Conservation (phyloP, 768 basidiomycete genomes). For the Auricularia sp. region DNA sequence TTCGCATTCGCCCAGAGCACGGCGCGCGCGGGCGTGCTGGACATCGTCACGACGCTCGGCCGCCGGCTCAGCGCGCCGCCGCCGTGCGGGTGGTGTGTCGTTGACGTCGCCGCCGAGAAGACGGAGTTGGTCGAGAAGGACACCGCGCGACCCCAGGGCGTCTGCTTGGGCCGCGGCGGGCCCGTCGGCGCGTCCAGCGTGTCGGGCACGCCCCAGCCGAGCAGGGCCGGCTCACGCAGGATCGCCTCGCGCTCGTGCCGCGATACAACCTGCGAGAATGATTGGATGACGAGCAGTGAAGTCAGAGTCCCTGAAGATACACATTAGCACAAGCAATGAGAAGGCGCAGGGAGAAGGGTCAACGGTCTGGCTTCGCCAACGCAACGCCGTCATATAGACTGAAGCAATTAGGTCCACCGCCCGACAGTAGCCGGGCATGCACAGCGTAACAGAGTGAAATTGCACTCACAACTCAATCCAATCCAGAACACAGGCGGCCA, state of each 20-base stretch:
- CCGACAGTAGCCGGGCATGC: too few species aligned
- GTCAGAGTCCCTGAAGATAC: slow-evolving; percentile 39
- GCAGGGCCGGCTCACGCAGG: slow-evolving; percentile 32
- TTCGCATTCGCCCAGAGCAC: background rate
- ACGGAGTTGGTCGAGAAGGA: background rate
- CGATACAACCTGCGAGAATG: slow-evolving; percentile 46
- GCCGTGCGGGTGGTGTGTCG: background rate
- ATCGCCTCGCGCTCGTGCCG: slow-evolving; percentile 52
- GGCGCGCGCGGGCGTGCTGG: background rate
- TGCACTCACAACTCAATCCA: slow-evolving; percentile 38
- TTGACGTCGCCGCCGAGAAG: background rate
- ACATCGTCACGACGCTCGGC: background rate
- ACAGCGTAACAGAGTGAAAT: background rate
- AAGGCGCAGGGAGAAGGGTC: slow-evolving; percentile 3
- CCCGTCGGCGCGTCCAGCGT: background rate
- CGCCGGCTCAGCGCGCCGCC: background rate
- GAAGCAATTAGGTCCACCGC: too few species aligned
- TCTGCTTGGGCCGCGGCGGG: background rate
- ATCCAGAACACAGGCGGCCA: slow-evolving; percentile 44
- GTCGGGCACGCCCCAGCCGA: background rate
- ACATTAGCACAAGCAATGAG: too few species aligned
- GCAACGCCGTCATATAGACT: too few species aligned
- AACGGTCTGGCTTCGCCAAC: background rate
- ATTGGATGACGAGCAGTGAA: slow-evolving; percentile 45
- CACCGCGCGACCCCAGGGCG: background rate